Evolutionary conservation across 2,329 filamentous ascomycete genomes (phyloP), one percentile per base, ranked within the genome.

Genomic region (Alternaria alternata): DNA sequence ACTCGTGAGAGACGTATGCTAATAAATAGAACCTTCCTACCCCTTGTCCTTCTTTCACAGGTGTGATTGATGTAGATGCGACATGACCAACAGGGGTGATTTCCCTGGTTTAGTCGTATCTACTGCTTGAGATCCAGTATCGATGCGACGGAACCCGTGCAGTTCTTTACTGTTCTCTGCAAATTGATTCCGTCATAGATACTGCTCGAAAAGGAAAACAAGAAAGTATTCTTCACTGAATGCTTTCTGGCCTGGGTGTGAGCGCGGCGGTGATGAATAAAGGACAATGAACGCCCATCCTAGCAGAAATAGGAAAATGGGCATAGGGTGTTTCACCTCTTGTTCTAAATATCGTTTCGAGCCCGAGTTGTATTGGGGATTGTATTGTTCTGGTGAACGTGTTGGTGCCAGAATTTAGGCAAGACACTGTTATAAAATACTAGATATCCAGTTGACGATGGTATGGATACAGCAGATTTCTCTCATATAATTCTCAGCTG

Each of bases 391-490:
- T 36, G 11, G 32, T 36, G 3, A 36, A 36, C 32, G 12, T 36
- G 20, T 22, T 22, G 20, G 20, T 22, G 20, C 14, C 14, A 36
- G 5, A 16, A 36, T 14, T 9, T 5, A 36, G 5, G 5, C 32
- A 36, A 2, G 14, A 36, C 12, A 2, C 12, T 16, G 4, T 16
- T 16, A 36, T 7, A 16, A 1, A 9, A 36, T 7, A 36, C 14
- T 5, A 7, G 12, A 36, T 16, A 2, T 2, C 7, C 24, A 26
- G 24, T 2, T 26, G 2, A 26, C 24, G 24, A 7, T 26, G 24
- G 2, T 26, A 1, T 2, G 7, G 0, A 26, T 26, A 2, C 24
- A 26, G 24, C 24, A 7, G 24, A 0, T 7, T 7, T 2, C 0
- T 26, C 24, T 26, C 24, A 26, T 2, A 7, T 7, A 0, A 2